Percentiles rank a stretch among this genome's conserved stretches.
phyloP scores from a whole-genome alignment of 1,284 basidiomycete species.

The Malassezia restricta region DNA sequence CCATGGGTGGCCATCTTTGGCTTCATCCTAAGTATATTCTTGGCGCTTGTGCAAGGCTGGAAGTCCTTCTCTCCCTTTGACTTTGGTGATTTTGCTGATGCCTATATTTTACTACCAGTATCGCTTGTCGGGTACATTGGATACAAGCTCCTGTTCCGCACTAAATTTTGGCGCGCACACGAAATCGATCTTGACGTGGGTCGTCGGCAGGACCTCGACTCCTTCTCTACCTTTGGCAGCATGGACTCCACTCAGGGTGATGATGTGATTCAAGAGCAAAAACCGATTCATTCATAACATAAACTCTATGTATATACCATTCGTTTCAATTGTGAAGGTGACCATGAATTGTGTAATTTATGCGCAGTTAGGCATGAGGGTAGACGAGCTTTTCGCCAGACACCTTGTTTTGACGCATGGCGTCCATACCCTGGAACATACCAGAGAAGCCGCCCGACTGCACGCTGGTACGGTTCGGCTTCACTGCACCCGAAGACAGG shows the following conservation, averaged over 20 bases:
- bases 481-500: slow-evolving; percentile 20
- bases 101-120: slow-evolving; percentile 42
- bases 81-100: slow-evolving; percentile 23
- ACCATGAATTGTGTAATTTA: background rate
- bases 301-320: background rate
- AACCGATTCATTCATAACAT: background rate
- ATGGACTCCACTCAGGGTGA: background rate
- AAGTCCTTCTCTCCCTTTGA: slow-evolving; percentile 23
- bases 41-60: slow-evolving; percentile 44
- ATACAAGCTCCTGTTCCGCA: slow-evolving; percentile 30
- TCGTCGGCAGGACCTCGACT: slow-evolving; percentile 20
- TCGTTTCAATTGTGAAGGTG: background rate
- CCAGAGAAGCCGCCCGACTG: slow-evolving; percentile 26
- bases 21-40: slow-evolving; percentile 24
- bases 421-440: slow-evolving; percentile 28
- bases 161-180: slow-evolving; percentile 39
- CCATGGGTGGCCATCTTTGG: slow-evolving; percentile 29
- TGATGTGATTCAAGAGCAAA: background rate
- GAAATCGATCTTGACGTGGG: slow-evolving; percentile 54
- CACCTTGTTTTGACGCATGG: slow-evolving; percentile 28
- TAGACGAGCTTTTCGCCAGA: slow-evolving; percentile 37
- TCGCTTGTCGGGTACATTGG: slow-evolving; percentile 22
- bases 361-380: background rate
- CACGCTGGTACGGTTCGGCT: slow-evolving; percentile 28
- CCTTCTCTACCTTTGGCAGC: slow-evolving; percentile 4